These are phyloP conservation scores for Pseudogymnoascus sp. DNA, from an alignment of 2,329 filamentous ascomycete genomes.

Conservation along the genomic window DNA sequence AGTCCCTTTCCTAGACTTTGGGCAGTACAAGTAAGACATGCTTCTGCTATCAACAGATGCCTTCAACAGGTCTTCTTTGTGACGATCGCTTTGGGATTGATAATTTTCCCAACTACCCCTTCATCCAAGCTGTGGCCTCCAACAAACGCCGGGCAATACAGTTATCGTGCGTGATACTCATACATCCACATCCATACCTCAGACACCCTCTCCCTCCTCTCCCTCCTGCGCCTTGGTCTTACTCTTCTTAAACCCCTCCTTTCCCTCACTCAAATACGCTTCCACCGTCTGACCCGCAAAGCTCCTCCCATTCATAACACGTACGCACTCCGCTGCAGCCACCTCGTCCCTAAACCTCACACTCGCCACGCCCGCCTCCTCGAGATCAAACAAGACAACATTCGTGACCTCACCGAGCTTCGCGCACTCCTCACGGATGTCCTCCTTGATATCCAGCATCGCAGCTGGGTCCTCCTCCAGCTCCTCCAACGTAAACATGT, in stretches of 20 bases:
- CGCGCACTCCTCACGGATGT: constrained; percentile 80
- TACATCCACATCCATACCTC: not conserved
- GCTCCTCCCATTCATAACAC: constrained; percentile 68
- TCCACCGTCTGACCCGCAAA: constrained; percentile 66
- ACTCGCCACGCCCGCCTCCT: constrained; percentile 73
- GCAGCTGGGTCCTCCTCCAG: constrained; percentile 76
- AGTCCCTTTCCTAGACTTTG: not conserved
- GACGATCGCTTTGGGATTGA: not conserved
- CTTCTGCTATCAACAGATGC: not conserved
- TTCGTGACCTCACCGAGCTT: constrained; percentile 85
- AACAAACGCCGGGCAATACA: not conserved
- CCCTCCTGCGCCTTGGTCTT: constrained; percentile 40
- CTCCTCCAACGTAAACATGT: constrained; percentile 86
- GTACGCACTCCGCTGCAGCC: constrained; percentile 62
- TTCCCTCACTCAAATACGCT: constrained; percentile 62
- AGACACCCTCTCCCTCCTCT: not conserved
- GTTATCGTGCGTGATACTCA: not conserved
- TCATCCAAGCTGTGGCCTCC: not conserved
- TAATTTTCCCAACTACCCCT: not conserved
- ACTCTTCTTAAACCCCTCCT: constrained; percentile 64
- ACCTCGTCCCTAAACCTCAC: constrained; percentile 69
- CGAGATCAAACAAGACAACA: constrained; percentile 80
- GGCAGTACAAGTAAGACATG: not conserved
- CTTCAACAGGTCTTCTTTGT: not conserved
- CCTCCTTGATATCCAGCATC: constrained; percentile 85